A percentile compares a stretch with the other conserved stretches of the same genome.
Evolutionary conservation across 2,329 filamentous ascomycete genomes (phyloP).

Genomic region (Fusarium xylarioides): DNA sequence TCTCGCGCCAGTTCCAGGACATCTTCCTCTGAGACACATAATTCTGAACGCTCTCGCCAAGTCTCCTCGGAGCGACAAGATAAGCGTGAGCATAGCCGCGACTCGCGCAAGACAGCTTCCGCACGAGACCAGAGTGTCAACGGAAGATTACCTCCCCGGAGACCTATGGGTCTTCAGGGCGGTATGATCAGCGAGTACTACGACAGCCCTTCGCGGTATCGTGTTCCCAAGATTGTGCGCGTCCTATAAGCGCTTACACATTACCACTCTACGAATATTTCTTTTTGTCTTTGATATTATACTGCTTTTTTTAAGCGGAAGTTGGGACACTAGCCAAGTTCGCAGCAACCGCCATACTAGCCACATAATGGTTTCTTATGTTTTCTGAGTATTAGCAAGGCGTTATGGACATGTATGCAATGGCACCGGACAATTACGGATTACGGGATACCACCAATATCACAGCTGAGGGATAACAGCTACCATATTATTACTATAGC

Average conservation of each 20-base stretch:
- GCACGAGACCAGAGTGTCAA: constrained; percentile 19
- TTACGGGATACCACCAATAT: constrained; percentile 25
- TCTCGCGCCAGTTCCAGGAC: constrained; percentile 31
- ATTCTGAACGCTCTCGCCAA: constrained; percentile 28
- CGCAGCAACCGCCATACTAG: constrained; percentile 25
- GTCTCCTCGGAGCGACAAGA: constrained; percentile 23
- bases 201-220: constrained; percentile 36
- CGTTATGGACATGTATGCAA: constrained; percentile 25
- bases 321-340: constrained; percentile 7
- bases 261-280: constrained; percentile 7
- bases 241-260: constrained; percentile 15
- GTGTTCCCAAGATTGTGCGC: constrained; percentile 35
- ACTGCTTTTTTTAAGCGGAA: constrained; percentile 6
- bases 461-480: constrained; percentile 25
- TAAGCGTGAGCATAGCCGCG: constrained; percentile 25
- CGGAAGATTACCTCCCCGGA: constrained; percentile 10
- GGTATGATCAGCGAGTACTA: constrained; percentile 38
- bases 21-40: constrained; percentile 25
- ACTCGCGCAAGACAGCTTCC: constrained; percentile 18
- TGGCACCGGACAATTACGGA: constrained; percentile 22
- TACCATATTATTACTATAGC: constrained; percentile 26
- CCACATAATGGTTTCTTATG: not conserved
- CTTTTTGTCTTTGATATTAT: not conserved
- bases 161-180: constrained; percentile 22
- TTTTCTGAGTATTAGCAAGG: constrained; percentile 29